Conservation (phyloP, 202 grass and related monocot genomes). For the Cymbopogon flexuosus region DNA sequence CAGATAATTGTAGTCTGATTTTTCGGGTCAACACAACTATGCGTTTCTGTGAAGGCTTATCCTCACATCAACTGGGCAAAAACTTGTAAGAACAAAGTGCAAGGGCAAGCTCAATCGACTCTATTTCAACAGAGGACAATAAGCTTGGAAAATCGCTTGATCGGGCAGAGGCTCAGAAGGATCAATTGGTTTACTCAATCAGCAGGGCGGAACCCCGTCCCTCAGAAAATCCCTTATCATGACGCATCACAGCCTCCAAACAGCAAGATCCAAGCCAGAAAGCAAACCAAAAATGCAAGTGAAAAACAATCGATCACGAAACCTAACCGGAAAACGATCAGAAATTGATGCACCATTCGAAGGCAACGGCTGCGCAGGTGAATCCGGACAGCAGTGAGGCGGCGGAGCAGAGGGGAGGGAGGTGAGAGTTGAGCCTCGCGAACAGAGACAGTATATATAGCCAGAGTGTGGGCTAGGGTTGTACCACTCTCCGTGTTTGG, state of each 20-base stretch:
- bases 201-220: conserved; percentile 37
- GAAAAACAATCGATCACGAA: not conserved
- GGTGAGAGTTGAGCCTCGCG: not conserved
- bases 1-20: conserved; percentile 99
- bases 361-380: not conserved
- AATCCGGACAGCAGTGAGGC: not conserved
- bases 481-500: not conserved
- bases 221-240: conserved; percentile 71
- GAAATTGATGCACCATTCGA: not conserved
- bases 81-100: not conserved
- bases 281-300: not conserved
- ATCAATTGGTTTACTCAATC: conserved; percentile 86
- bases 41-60: conserved; percentile 50
- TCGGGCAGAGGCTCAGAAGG: conserved; percentile 72
- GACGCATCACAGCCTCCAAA: conserved; percentile 52
- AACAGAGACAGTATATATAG: conserved; percentile 16
- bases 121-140: not conserved
- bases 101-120: not conserved
- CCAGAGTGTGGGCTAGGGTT: conserved; percentile 20
- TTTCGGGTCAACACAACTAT: conserved; percentile 51
- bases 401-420: not conserved
- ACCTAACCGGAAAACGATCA: not conserved
- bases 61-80: conserved; percentile 55
- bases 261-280: not conserved
- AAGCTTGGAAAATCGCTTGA: not conserved